Percentiles rank a stretch among this genome's conserved stretches.
phyloP scores from a whole-genome alignment of 768 basidiomycete genomes.

The Tylopilus subfusipes region DNA sequence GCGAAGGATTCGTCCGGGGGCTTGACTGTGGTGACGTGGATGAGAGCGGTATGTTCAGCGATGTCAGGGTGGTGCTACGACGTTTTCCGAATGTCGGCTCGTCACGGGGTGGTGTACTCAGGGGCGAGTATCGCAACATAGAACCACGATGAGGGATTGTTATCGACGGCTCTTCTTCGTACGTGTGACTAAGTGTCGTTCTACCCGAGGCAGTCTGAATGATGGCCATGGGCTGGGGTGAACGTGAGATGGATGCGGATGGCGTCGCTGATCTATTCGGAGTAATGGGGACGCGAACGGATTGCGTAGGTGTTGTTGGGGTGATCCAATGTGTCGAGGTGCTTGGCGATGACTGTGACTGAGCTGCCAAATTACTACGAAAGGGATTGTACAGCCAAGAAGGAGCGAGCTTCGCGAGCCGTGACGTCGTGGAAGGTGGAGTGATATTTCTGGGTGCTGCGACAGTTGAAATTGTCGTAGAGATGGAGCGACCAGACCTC shows the following conservation, averaged over 20 bases:
- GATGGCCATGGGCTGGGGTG: slow-evolving; percentile 43
- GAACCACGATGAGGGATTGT: slow-evolving; percentile 44
- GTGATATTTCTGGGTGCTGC: slow-evolving; percentile 12
- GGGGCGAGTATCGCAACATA: slow-evolving; percentile 55
- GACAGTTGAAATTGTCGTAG: slow-evolving; percentile 35
- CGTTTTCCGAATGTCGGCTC: slow-evolving; percentile 52
- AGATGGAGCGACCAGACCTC: slow-evolving; percentile 46
- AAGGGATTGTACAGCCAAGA: slow-evolving; percentile 82
- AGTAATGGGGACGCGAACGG: slow-evolving; percentile 30
- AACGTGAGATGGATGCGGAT: slow-evolving; percentile 32
- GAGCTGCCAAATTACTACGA: slow-evolving; percentile 51
- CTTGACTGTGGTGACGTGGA: slow-evolving; percentile 43
- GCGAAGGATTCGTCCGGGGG: slow-evolving; percentile 62
- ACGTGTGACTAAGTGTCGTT: slow-evolving; percentile 47
- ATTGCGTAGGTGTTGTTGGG: slow-evolving; percentile 22
- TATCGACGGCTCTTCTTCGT: slow-evolving; percentile 53
- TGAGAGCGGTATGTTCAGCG: slow-evolving; percentile 40
- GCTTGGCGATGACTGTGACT: slow-evolving; percentile 52
- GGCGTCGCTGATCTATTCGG: slow-evolving; percentile 30
- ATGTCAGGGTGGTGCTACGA: slow-evolving; percentile 44
- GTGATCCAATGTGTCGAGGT: slow-evolving; percentile 38
- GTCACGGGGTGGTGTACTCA: slow-evolving; percentile 68
- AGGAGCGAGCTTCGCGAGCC: slow-evolving; percentile 59
- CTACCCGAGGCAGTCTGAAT: slow-evolving; percentile 38
- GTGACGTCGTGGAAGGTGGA: slow-evolving; percentile 32